Evolutionary conservation across 2,329 filamentous ascomycete genomes (phyloP).

Genomic region (Arthrinium phaeospermum): DNA sequence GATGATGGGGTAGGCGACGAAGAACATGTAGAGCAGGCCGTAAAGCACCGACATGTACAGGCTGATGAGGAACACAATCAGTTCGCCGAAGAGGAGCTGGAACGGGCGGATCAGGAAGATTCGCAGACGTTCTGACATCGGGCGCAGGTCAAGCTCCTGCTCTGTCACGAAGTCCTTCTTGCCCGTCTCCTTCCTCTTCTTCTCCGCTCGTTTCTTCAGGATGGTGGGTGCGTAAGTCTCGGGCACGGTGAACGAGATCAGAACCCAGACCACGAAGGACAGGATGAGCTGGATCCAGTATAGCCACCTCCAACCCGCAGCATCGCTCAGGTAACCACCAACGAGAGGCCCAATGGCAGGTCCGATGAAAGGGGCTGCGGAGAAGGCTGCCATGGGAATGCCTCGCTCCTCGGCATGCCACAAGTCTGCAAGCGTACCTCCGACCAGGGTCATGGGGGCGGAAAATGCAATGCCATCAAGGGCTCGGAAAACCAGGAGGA

Average conservation of each 20-base stretch:
- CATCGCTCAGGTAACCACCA: conserved; percentile 77
- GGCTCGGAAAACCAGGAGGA: conserved; percentile 75
- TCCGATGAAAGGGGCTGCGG: conserved; percentile 81
- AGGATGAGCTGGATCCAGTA: conserved; percentile 89
- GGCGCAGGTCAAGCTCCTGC: conserved; percentile 76
- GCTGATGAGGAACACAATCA: conserved; percentile 83
- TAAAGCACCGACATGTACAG: conserved; percentile 87
- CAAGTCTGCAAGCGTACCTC: conserved; percentile 82
- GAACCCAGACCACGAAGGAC: conserved; percentile 69
- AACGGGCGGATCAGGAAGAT: conserved; percentile 84
- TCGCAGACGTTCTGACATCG: conserved; percentile 69
- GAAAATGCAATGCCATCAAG: conserved; percentile 87
- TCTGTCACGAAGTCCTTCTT: conserved; percentile 76
- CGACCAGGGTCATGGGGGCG: conserved; percentile 85
- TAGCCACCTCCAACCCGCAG: conserved; percentile 78
- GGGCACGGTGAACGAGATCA: conserved; percentile 87
- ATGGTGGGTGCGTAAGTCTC: conserved; percentile 88
- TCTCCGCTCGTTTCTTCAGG: conserved; percentile 71
- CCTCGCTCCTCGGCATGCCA: conserved; percentile 85
- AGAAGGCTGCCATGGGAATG: conserved; percentile 86
- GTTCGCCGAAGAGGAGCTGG: conserved; percentile 82
- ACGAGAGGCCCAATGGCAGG: conserved; percentile 78
- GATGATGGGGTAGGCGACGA: conserved; percentile 72
- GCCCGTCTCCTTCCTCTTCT: conserved; percentile 72
- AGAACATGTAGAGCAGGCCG: conserved; percentile 78